A percentile compares a stretch with the other conserved stretches of the same genome.
Evolutionary conservation across 306 rosid genomes (phyloP).

Genomic region (Quercus aquifolioides): DNA sequence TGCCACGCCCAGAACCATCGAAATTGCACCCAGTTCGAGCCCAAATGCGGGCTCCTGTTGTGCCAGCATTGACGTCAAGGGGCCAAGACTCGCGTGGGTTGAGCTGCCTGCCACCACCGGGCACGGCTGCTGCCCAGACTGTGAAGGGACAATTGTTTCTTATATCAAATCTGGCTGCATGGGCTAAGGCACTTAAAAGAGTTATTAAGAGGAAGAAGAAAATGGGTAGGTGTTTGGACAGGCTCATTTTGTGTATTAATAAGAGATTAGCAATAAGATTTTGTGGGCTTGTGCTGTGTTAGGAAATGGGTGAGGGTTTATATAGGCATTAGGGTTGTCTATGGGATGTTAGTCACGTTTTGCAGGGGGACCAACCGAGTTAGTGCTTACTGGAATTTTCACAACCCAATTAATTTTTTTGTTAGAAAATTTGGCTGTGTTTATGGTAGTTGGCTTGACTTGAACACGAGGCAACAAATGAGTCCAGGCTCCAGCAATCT

Average conservation of each 20-base stretch:
- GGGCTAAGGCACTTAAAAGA: not conserved
- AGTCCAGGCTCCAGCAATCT: too few relatives aligned
- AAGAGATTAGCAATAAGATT: not conserved
- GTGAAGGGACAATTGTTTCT: too few relatives aligned
- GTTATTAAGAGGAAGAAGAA: constrained; percentile 22
- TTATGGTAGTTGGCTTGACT: not conserved
- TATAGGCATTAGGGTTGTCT: not conserved
- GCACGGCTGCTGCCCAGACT: too few relatives aligned
- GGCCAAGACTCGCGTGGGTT: constrained; percentile 32
- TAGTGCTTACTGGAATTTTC: too few relatives aligned
- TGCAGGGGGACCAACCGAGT: too few relatives aligned
- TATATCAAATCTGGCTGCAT: too few relatives aligned
- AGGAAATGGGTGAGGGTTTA: constrained; percentile 8
- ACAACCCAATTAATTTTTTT: too few relatives aligned
- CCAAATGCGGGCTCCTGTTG: constrained; percentile 53
- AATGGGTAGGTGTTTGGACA: not conserved
- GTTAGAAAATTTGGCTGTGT: not conserved
- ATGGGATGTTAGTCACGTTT: not conserved
- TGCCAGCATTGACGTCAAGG: constrained; percentile 29
- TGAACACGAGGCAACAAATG: not conserved
- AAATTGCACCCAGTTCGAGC: constrained; percentile 67
- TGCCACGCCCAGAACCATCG: not conserved
- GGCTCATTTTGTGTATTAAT: constrained; percentile 3
- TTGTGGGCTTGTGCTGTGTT: not conserved
- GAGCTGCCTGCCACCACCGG: constrained; percentile 33